phyloP scores from a whole-genome alignment of 139 green algal species.

The Haematococcus lacustris region DNA sequence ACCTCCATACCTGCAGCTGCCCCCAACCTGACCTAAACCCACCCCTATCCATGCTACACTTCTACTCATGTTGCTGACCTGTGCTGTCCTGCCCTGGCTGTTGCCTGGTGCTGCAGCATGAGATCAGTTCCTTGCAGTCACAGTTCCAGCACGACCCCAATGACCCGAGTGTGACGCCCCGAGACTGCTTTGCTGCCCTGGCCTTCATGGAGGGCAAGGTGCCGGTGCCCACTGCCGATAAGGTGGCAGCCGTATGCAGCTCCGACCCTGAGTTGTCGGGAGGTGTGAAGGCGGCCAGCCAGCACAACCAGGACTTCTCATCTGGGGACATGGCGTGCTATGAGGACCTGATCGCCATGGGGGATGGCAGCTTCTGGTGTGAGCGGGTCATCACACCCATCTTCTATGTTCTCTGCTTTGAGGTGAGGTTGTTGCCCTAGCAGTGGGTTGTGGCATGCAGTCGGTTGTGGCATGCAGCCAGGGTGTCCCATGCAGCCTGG shows the following conservation, averaged over 20 bases:
- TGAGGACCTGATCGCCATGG: slow-evolving; percentile 31
- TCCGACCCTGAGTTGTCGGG: neutral
- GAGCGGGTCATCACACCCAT: slow-evolving; percentile 40
- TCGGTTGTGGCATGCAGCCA: too few species aligned
- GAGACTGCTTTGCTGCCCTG: neutral
- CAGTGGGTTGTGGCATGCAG: too few species aligned
- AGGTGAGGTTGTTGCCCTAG: too few species aligned
- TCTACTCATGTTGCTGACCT: too few species aligned
- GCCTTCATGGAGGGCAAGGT: slow-evolving; percentile 2
- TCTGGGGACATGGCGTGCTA: neutral
- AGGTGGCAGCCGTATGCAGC: neutral
- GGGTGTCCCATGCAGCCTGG: too few species aligned
- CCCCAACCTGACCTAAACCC: too few species aligned
- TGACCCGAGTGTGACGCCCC: neutral
- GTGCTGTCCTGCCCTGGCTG: too few species aligned
- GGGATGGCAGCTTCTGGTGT: slow-evolving; percentile 34
- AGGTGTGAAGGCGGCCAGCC: neutral
- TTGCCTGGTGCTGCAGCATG: too few species aligned
- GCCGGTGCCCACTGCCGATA: neutral
- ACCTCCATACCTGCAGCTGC: too few species aligned
- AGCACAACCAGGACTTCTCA: neutral
- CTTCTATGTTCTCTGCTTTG: slow-evolving; percentile 40
- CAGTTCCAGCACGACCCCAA: slow-evolving; percentile 22
- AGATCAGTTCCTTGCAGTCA: slow-evolving; percentile 21
- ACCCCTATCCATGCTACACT: too few species aligned